Conservation (phyloP, 345 rosid genomes). For the Brassica carinata region DNA sequence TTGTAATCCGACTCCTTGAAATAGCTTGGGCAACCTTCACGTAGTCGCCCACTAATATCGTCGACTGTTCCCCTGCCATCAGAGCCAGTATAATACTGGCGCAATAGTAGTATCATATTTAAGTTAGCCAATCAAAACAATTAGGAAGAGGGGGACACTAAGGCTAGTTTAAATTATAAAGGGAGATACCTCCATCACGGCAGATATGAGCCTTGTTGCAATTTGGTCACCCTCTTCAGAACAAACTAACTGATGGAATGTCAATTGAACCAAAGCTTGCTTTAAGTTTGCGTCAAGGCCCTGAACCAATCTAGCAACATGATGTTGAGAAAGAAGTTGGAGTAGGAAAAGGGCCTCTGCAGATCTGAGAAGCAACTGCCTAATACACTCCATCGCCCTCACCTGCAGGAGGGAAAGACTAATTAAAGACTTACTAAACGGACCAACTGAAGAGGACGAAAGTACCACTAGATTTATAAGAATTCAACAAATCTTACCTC, state of each 20-base stretch:
- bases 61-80: constrained; percentile 99
- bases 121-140: constrained; percentile 20
- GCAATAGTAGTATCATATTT: constrained; percentile 25
- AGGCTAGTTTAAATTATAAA: neutral
- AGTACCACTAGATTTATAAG: constrained; percentile 18
- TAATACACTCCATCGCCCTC: constrained; percentile 93
- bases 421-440: constrained; percentile 14
- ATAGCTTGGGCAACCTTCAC: constrained; percentile 95
- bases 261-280: constrained; percentile 72
- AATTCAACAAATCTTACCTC: constrained; percentile 59
- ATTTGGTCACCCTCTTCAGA: constrained; percentile 92
- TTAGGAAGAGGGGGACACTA: neutral
- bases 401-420: constrained; percentile 55
- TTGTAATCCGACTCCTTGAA: constrained; percentile 95
- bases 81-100: constrained; percentile 92
- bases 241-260: constrained; percentile 92
- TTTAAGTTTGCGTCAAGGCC: constrained; percentile 65
- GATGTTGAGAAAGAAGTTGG: constrained; percentile 88
- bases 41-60: constrained; percentile 78
- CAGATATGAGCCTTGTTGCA: constrained; percentile 86
- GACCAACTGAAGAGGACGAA: constrained; percentile 20
- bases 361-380: constrained; percentile 96
- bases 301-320: constrained; percentile 80
- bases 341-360: constrained; percentile 94
- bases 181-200: constrained; percentile 79